Evolutionary conservation across 768 basidiomycete genomes (phyloP), one percentile per base, ranked within the genome.

Genomic region (Tricholomella constricta): DNA sequence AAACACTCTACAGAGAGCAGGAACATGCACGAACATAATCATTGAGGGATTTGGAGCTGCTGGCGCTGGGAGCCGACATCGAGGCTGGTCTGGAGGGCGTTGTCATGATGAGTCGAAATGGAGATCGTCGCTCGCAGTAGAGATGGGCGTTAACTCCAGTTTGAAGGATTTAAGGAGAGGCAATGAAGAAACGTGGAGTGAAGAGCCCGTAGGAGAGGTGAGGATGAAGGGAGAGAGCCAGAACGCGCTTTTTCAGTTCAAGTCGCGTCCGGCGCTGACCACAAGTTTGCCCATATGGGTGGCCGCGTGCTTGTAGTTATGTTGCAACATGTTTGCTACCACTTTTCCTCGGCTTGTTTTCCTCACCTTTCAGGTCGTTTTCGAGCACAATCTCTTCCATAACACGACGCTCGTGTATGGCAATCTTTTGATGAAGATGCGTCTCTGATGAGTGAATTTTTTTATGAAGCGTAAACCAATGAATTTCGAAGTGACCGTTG

Each of bases 11-110:
- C 17, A 26, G 47, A 9, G 44, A 25, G 12, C 31, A 26, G 32
- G 37, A 54, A 42, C 41, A 54, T 34, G 52, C 20, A 69, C 81
- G 54, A 63, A 86, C 84, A 65, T 84, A 86, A 67, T 86, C 84
- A 75, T 86, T 83, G 58, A 86, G 78, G 35, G 81, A 69, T 65
- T 82, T 85, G 50, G 78, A 79, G 48, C 67, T 65, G 52, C 69
- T 70, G 15, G 78, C 56, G 59, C 71, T 73, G 45, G 68, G 60
- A 22, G 65, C 68, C 32, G 73, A 71, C 55, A 62, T 67, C 50
- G 72, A 72, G 46, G 69, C 55, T 47, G 72, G 70, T 64, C 74
- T 68, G 29, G 77, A 72, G 23, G 72, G 63, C 53, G 71, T 70
- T 57, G 74, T 55, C 73, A 78, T 78, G 62, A 59, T 59, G 51